These are phyloP conservation scores for Chaetomiaceae sp. DNA, from an alignment of 2,329 filamentous ascomycete species.

Conservation along the genomic window DNA sequence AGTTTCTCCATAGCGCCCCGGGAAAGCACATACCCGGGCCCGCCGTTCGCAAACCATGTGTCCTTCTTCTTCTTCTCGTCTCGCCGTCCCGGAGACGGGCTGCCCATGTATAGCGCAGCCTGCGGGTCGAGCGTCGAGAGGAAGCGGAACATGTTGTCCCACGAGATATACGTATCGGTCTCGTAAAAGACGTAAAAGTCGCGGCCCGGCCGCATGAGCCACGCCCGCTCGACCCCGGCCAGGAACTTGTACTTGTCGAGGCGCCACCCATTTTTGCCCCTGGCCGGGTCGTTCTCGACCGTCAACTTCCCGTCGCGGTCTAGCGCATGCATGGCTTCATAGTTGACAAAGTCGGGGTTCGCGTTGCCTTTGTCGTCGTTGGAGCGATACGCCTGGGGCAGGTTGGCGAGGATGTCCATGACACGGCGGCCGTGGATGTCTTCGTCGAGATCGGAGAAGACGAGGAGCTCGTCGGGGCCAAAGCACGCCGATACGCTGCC, in stretches of 20 bases:
- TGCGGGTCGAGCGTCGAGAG: constrained; percentile 45
- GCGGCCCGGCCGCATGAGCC: constrained; percentile 42
- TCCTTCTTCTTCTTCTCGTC: constrained; percentile 31
- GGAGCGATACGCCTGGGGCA: constrained; percentile 39
- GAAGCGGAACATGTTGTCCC: constrained; percentile 46
- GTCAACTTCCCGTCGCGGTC: constrained; percentile 33
- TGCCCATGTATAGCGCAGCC: constrained; percentile 45
- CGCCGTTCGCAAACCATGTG: constrained; percentile 47
- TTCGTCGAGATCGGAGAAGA: constrained; percentile 50
- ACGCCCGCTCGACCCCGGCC: constrained; percentile 50
- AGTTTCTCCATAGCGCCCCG: constrained; percentile 42
- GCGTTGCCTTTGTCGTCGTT: constrained; percentile 21
- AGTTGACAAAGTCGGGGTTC: constrained; percentile 36
- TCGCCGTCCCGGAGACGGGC: constrained; percentile 39
- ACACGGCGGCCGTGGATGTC: constrained; percentile 39
- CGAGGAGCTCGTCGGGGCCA: constrained; percentile 40
- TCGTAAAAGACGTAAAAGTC: constrained; percentile 55
- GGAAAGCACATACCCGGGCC: constrained; percentile 45
- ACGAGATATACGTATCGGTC: constrained; percentile 49
- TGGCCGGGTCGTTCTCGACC: constrained; percentile 28
- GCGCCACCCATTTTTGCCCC: constrained; percentile 43
- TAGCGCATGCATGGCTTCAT: constrained; percentile 39
- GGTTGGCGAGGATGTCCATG: constrained; percentile 43
- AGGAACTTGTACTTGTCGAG: constrained; percentile 57
- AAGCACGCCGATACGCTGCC: constrained; percentile 47